Conservation (phyloP, 257 asterid genomes). For the Voacanga thouarsii region DNA sequence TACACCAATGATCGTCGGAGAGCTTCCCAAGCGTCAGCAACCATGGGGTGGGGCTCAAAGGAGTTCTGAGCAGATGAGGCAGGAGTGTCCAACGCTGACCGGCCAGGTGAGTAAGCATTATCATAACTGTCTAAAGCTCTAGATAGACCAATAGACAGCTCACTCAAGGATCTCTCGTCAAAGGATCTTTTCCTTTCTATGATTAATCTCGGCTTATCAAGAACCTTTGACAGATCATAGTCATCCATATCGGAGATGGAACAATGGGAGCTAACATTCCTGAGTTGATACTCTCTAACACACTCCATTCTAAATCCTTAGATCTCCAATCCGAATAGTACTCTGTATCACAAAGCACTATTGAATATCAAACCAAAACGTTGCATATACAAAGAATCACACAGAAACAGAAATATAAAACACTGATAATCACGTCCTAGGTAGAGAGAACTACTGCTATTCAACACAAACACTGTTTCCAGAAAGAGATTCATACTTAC, state of each 20-base stretch:
- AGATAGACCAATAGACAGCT: constrained; percentile 55
- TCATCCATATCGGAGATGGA: constrained; percentile 65
- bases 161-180: constrained; percentile 75
- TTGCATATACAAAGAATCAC: neutral
- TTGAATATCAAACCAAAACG: neutral
- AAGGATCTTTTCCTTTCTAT: constrained; percentile 66
- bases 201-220: constrained; percentile 59
- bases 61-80: constrained; percentile 58
- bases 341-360: constrained; percentile 22
- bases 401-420: neutral
- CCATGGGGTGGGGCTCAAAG: constrained; percentile 80
- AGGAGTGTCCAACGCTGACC: constrained; percentile 54
- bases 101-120: constrained; percentile 55
- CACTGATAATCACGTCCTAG: neutral
- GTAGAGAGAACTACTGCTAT: neutral
- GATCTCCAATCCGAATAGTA: constrained; percentile 19
- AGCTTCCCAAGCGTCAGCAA: constrained; percentile 85
- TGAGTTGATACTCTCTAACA: constrained; percentile 38
- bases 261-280: constrained; percentile 56
- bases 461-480: neutral
- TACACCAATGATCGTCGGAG: constrained; percentile 62
- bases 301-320: constrained; percentile 32
- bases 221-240: constrained; percentile 58
- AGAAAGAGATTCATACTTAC: neutral
- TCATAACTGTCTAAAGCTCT: constrained; percentile 55